A percentile compares a stretch with the other conserved stretches of the same genome.
Conservation (phyloP, 2,329 filamentous ascomycete species). For the Pezicula rhizophila region DNA sequence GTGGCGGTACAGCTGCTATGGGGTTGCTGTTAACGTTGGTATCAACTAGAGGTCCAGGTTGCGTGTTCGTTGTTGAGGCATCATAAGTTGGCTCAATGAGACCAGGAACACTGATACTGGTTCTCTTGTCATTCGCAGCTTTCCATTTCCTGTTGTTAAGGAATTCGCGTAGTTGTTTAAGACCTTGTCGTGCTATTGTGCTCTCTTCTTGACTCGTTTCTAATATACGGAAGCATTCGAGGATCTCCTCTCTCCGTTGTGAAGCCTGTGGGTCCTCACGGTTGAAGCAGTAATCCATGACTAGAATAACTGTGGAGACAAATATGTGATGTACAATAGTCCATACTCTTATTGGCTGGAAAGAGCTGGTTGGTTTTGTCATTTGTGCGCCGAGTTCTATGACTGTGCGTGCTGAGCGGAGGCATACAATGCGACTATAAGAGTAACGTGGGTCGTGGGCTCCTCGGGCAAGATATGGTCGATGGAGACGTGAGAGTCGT, state of each 20-base stretch:
- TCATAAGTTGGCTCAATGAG: not conserved
- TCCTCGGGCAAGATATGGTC: constrained; percentile 29
- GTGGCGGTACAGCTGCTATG: too few species aligned
- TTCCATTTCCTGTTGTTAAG: constrained; percentile 3
- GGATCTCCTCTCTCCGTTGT: constrained; percentile 25
- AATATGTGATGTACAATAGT: constrained; percentile 29
- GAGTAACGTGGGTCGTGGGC: constrained; percentile 24
- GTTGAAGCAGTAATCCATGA: constrained; percentile 32
- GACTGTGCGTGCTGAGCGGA: constrained; percentile 26
- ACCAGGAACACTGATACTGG: not conserved
- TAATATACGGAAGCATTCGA: constrained; percentile 28
- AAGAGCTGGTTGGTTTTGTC: constrained; percentile 15
- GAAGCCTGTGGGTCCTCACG: constrained; percentile 23
- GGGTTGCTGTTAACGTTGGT: too few species aligned
- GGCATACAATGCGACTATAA: constrained; percentile 29
- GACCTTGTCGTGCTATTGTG: constrained; percentile 14
- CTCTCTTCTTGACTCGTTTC: constrained; percentile 18
- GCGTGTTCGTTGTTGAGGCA: not conserved
- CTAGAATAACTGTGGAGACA: constrained; percentile 31
- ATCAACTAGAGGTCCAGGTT: too few species aligned
- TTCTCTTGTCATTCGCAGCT: not conserved
- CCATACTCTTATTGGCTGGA: constrained; percentile 22
- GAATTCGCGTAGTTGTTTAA: constrained; percentile 11
- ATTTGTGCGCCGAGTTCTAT: constrained; percentile 24
- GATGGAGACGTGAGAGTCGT: constrained; percentile 31